A percentile compares a stretch with the other conserved stretches of the same genome.
Conservation (phyloP, 2,329 filamentous ascomycete genomes). For the Talaromyces rugulosus region DNA sequence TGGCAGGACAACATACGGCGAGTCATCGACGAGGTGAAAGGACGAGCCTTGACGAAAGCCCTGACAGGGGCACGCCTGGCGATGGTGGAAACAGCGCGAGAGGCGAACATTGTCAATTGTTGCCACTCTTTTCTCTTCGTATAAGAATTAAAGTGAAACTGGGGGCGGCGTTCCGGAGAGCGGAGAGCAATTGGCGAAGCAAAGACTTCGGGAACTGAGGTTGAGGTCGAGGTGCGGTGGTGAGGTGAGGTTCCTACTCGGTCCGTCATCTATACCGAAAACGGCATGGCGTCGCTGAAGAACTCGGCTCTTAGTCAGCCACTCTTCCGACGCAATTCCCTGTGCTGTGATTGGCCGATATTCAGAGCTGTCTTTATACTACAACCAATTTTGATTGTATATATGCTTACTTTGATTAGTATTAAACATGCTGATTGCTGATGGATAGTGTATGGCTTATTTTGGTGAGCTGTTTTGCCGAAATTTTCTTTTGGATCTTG, state of each 20-base stretch:
- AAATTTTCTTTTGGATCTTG: no score
- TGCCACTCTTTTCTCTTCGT: conserved; percentile 16
- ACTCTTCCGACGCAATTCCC: neutral
- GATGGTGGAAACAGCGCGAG: conserved; percentile 43
- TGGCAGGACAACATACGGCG: conserved; percentile 38
- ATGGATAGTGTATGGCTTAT: no score
- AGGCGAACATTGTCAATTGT: conserved; percentile 41
- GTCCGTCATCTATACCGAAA: conserved; percentile 11
- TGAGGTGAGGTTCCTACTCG: conserved; percentile 13
- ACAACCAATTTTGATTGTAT: conserved; percentile 3
- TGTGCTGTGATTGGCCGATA: neutral
- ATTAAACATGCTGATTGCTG: no score
- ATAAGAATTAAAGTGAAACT: neutral
- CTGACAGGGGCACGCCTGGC: conserved; percentile 42
- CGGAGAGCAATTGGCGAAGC: conserved; percentile 10
- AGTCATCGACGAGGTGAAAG: conserved; percentile 42
- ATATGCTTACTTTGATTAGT: neutral
- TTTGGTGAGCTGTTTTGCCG: no score
- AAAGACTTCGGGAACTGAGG: conserved; percentile 8
- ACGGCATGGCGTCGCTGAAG: neutral
- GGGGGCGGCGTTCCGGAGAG: neutral
- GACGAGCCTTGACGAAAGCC: conserved; percentile 37
- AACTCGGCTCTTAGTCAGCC: conserved; percentile 1
- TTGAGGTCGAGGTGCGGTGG: conserved; percentile 11
- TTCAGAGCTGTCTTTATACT: neutral